Percentiles rank a stretch among this genome's conserved stretches.
Evolutionary conservation across 768 basidiomycete species (phyloP).

Genomic region (Tulasnella calospora): DNA sequence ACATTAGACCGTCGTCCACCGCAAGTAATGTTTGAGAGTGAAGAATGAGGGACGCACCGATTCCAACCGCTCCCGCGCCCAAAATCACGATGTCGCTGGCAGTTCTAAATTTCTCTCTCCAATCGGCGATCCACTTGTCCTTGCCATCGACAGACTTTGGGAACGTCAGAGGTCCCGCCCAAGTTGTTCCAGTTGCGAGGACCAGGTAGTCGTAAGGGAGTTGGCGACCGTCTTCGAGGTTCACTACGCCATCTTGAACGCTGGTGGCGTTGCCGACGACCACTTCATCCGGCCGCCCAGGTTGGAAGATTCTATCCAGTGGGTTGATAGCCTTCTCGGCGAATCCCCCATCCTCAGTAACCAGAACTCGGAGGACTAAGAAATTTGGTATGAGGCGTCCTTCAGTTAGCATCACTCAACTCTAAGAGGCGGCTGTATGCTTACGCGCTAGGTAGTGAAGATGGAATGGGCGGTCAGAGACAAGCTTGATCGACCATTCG

Average conservation of each 20-base stretch:
- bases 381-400: not conserved
- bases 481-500: slow-evolving; percentile 50
- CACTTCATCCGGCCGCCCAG: slow-evolving; percentile 42
- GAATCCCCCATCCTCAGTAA: slow-evolving; percentile 43
- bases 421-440: not conserved
- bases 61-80: slow-evolving; percentile 31
- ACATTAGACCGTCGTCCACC: not conserved
- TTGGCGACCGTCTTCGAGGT: slow-evolving; percentile 28
- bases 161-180: slow-evolving; percentile 26
- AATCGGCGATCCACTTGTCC: slow-evolving; percentile 22
- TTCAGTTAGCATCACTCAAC: not conserved
- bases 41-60: slow-evolving; percentile 22
- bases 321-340: slow-evolving; percentile 43
- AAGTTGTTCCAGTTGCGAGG: slow-evolving; percentile 30
- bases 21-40: not conserved
- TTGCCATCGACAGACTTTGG: slow-evolving; percentile 18
- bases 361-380: slow-evolving; percentile 47
- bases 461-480: slow-evolving; percentile 50
- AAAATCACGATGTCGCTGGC: slow-evolving; percentile 29
- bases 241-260: slow-evolving; percentile 38
- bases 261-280: slow-evolving; percentile 39
- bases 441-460: slow-evolving; percentile 45
- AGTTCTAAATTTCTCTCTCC: slow-evolving; percentile 23
- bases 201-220: slow-evolving; percentile 30
- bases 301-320: slow-evolving; percentile 44